Conservation (phyloP, 2,329 filamentous ascomycete species). For the Diaporthe sp. region DNA sequence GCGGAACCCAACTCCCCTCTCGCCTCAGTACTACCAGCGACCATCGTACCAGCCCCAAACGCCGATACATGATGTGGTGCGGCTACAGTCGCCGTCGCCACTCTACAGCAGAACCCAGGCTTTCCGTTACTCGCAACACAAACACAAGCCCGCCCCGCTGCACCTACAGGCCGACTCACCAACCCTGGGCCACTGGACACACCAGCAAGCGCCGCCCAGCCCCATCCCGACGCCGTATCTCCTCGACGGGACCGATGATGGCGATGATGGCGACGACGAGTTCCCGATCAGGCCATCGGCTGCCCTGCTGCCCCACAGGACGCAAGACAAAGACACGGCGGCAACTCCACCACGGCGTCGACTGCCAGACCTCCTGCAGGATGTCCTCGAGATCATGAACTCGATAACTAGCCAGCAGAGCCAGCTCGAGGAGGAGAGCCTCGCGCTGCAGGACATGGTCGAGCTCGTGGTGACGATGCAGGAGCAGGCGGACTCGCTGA, state of each 20-base stretch:
- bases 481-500: conserved; percentile 14
- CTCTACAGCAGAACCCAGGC: conserved; percentile 5
- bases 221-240: neutral
- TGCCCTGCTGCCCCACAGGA: conserved; percentile 5
- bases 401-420: conserved; percentile 25
- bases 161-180: conserved; percentile 12
- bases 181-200: neutral
- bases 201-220: neutral
- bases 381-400: conserved; percentile 21
- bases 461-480: conserved; percentile 8
- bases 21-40: conserved; percentile 11
- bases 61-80: neutral
- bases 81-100: neutral
- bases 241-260: neutral
- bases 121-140: neutral
- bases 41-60: conserved; percentile 1
- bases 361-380: conserved; percentile 7
- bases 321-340: neutral
- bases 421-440: conserved; percentile 27
- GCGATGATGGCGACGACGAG: conserved; percentile 6
- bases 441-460: conserved; percentile 22
- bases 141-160: conserved; percentile 12
- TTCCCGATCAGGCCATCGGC: conserved; percentile 15
- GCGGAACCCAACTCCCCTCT: neutral
- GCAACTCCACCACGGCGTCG: neutral